These are phyloP conservation scores for Boletus fagicola DNA, from an alignment of 768 basidiomycete genomes.

Conservation along the genomic window DNA sequence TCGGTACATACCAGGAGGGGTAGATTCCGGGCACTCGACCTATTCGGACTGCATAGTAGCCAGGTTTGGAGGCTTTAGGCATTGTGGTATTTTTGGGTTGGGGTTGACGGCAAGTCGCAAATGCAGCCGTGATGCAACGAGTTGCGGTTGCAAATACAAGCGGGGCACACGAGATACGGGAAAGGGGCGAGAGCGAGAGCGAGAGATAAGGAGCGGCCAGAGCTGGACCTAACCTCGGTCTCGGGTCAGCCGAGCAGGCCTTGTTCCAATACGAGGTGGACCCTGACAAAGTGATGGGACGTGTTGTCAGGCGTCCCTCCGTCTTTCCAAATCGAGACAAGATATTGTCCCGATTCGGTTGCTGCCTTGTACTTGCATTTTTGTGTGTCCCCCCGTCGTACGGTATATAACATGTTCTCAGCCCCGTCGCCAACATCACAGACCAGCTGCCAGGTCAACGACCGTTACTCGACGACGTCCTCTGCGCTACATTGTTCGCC, in stretches of 20 bases:
- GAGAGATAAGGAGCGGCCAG: neutral
- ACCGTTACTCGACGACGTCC: conserved; percentile 11
- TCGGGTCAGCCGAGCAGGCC: neutral
- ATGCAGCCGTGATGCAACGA: neutral
- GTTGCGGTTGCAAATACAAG: neutral
- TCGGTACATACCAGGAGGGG: conserved; percentile 57
- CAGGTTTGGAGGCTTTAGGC: conserved; percentile 42
- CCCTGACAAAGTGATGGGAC: conserved; percentile 9
- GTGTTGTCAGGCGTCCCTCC: neutral
- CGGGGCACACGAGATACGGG: neutral
- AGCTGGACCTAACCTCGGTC: neutral
- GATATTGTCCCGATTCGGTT: conserved; percentile 16
- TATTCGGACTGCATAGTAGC: conserved; percentile 71
- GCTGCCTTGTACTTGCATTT: conserved; percentile 29
- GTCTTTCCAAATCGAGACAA: conserved; percentile 23
- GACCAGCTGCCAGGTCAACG: conserved; percentile 10
- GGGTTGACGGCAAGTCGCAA: neutral
- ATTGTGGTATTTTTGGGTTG: conserved; percentile 19
- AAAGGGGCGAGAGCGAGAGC: no score
- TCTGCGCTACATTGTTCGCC: conserved; percentile 10
- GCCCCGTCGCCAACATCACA: conserved; percentile 2
- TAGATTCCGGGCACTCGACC: conserved; percentile 69
- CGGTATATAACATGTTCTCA: conserved; percentile 29
- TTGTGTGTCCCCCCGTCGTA: neutral
- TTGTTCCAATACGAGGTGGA: conserved; percentile 18